Evolutionary conservation across 192 early-diverging fungal species (phyloP).

Genomic region (Dimargaris verticillata): DNA sequence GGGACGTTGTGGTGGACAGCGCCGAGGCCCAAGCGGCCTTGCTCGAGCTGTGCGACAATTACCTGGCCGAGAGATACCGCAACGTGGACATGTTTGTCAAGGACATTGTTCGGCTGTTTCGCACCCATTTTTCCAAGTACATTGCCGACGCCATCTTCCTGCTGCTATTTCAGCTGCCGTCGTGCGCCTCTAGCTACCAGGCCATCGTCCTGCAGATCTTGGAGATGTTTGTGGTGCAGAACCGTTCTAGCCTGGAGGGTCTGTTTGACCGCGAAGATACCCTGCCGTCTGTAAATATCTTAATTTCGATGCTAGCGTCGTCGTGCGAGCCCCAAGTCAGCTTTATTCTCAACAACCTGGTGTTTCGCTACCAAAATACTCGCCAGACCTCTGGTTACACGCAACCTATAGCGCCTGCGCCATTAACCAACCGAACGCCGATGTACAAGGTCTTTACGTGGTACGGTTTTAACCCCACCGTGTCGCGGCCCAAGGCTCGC

Average conservation of each 20-base stretch:
- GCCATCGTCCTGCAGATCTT: background rate
- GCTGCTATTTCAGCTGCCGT: slow-evolving; percentile 3
- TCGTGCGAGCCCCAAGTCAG: slow-evolving; percentile 3
- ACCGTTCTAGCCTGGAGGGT: background rate
- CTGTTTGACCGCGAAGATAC: slow-evolving; percentile 11
- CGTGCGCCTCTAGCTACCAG: background rate
- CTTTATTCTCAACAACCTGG: background rate
- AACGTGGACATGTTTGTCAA: slow-evolving; percentile 3
- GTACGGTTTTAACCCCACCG: slow-evolving; percentile 8
- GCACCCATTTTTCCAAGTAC: background rate
- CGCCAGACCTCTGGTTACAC: background rate
- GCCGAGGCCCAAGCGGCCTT: background rate
- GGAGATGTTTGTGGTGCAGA: slow-evolving; percentile 4
- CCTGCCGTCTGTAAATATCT: slow-evolving; percentile 3
- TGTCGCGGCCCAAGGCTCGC: slow-evolving; percentile 1
- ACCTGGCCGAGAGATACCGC: background rate
- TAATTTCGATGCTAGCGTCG: background rate
- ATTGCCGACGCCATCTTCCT: slow-evolving; percentile 4
- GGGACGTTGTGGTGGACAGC: background rate
- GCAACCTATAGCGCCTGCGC: background rate
- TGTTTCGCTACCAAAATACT: background rate
- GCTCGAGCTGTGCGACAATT: background rate
- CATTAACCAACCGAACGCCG: background rate
- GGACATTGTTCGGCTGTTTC: background rate
- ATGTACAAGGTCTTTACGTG: background rate